Conservation (phyloP, 495 filamentous ascomycete species). For the Hypoxylon trugodes region DNA sequence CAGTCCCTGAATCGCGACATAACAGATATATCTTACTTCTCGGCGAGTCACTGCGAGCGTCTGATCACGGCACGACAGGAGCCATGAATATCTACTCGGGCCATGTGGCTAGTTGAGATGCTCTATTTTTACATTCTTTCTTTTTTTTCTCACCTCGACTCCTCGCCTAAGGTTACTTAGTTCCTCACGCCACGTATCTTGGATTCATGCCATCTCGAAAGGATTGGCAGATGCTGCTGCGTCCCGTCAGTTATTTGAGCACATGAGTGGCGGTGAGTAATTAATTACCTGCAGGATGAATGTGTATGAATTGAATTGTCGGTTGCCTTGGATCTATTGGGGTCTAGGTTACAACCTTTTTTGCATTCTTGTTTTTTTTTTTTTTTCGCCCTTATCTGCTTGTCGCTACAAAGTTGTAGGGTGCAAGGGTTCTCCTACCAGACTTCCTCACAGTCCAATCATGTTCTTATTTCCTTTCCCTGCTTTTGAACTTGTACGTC, state of each 20-base stretch:
- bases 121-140: conserved; percentile 29
- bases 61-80: conserved; percentile 28
- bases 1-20: neutral
- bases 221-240: conserved; percentile 38
- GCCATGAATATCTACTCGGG: conserved; percentile 14
- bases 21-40: neutral
- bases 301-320: conserved; percentile 30
- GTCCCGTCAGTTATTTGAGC: conserved; percentile 25
- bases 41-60: neutral
- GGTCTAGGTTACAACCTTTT: conserved; percentile 14
- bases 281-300: conserved; percentile 35
- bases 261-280: conserved; percentile 39
- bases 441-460: neutral
- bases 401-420: too few species aligned
- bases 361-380: neutral
- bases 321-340: conserved; percentile 20
- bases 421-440: neutral
- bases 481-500: neutral
- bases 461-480: neutral
- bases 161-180: conserved; percentile 7
- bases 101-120: conserved; percentile 9
- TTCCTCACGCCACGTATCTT: conserved; percentile 37
- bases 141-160: conserved; percentile 6
- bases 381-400: neutral
- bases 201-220: conserved; percentile 27